Evolutionary conservation across 2,329 filamentous ascomycete genomes (phyloP).

Genomic region (Alternaria triticina): DNA sequence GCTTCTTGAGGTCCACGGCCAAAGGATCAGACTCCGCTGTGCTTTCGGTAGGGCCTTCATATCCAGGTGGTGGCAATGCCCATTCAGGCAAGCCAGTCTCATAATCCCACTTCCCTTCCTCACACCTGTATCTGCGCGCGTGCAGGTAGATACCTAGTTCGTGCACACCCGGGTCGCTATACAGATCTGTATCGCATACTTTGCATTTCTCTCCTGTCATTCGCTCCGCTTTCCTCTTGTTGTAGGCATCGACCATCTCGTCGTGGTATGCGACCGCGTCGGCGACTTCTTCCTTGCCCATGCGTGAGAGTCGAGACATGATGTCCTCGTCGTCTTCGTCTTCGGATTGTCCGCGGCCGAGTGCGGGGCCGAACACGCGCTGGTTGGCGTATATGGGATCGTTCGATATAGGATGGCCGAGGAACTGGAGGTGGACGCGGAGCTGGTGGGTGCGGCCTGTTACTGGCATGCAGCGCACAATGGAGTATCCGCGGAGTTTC

Average conservation of each 20-base stretch:
- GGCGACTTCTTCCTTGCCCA: slow-evolving; percentile 94
- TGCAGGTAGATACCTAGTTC: slow-evolving; percentile 95
- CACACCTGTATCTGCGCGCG: slow-evolving; percentile 86
- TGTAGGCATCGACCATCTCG: slow-evolving; percentile 88
- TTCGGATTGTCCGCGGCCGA: slow-evolving; percentile 72
- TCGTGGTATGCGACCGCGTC: slow-evolving; percentile 93
- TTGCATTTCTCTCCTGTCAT: slow-evolving; percentile 86
- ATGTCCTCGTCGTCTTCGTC: slow-evolving; percentile 86
- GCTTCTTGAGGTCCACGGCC: slow-evolving; percentile 51
- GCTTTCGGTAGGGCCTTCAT: slow-evolving; percentile 73
- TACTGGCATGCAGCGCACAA: slow-evolving; percentile 90
- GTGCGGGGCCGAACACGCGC: slow-evolving; percentile 82
- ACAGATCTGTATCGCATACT: slow-evolving; percentile 84
- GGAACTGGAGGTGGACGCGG: slow-evolving; percentile 89
- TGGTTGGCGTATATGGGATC: slow-evolving; percentile 98
- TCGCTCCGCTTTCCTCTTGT: slow-evolving; percentile 89
- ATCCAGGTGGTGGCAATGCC: slow-evolving; percentile 80
- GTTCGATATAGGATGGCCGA: slow-evolving; percentile 95
- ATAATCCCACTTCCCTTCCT: slow-evolving; percentile 84
- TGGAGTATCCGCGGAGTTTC: slow-evolving; percentile 78
- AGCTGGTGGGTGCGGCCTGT: slow-evolving; percentile 96
- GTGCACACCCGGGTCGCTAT: slow-evolving; percentile 88
- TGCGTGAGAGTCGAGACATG: slow-evolving; percentile 80
- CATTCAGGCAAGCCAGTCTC: slow-evolving; percentile 82
- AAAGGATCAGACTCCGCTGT: slow-evolving; percentile 57